Evolutionary conservation across 257 asterid species (phyloP).

Genomic region (Thymus quinquecostatus): DNA sequence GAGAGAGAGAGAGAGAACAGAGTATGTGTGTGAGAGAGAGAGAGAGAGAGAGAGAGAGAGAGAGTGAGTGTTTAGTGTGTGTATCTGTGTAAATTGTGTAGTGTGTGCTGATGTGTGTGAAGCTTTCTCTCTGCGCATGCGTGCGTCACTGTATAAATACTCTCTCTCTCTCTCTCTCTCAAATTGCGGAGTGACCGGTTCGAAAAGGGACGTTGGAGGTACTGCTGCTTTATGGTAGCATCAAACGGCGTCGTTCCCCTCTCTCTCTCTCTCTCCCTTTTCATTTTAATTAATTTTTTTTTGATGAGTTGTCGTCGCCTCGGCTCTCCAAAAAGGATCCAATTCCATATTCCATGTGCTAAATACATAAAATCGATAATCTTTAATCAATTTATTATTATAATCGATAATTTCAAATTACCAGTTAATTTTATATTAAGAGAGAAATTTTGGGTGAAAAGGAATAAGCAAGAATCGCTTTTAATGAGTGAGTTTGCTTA

Average conservation of each 20-base stretch:
- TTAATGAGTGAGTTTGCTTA: background rate
- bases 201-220: conserved; percentile 27
- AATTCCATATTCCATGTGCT: background rate
- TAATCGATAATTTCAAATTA: too few relatives aligned
- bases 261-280: background rate
- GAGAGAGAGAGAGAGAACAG: background rate
- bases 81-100: background rate
- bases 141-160: conserved; percentile 24
- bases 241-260: conserved; percentile 27
- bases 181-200: conserved; percentile 24
- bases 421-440: too few relatives aligned
- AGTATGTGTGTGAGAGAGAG: conserved; percentile 4
- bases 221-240: background rate
- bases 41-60: conserved; percentile 23
- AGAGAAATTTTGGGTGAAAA: background rate
- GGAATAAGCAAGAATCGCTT: background rate
- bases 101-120: conserved; percentile 1
- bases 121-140: conserved; percentile 9
- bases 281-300: background rate
- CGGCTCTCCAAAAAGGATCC: background rate
- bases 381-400: too few relatives aligned
- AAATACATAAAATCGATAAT: too few relatives aligned
- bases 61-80: background rate
- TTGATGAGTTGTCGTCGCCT: conserved; percentile 31
- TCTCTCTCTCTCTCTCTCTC: conserved; percentile 20